Evolutionary conservation across 352 stramenopile species (phyloP).

Genomic region (Phytophthora hybrid): DNA sequence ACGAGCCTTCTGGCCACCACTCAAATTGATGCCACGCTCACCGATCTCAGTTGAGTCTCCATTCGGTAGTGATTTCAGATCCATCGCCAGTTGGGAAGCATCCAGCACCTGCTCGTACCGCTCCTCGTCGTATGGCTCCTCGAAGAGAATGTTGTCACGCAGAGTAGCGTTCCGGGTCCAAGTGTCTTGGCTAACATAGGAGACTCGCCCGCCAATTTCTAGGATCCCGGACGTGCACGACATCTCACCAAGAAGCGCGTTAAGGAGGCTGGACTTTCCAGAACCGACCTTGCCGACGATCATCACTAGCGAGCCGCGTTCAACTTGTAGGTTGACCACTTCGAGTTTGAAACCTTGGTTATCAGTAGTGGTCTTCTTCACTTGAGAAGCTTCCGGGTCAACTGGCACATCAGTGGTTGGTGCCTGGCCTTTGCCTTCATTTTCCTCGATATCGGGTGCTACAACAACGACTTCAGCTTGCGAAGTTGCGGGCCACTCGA

Average conservation of each 20-base stretch:
- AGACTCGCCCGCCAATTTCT: slow-evolving; percentile 40
- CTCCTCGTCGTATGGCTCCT: slow-evolving; percentile 41
- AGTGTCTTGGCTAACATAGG: slow-evolving; percentile 91
- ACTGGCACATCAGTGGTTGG: background rate
- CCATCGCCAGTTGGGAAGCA: slow-evolving; percentile 45
- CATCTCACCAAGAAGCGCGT: slow-evolving; percentile 65
- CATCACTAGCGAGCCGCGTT: slow-evolving; percentile 61
- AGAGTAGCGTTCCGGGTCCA: slow-evolving; percentile 94
- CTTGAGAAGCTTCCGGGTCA: background rate
- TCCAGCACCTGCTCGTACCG: slow-evolving; percentile 50
- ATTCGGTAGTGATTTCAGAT: slow-evolving; percentile 55
- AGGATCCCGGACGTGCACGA: slow-evolving; percentile 28
- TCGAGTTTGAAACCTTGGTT: slow-evolving; percentile 34
- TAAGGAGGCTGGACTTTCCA: slow-evolving; percentile 68
- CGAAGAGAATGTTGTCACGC: slow-evolving; percentile 93
- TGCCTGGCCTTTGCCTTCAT: background rate
- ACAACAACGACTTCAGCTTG: slow-evolving; percentile 39
- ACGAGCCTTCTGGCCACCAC: slow-evolving; percentile 25
- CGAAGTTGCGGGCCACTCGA: slow-evolving; percentile 36
- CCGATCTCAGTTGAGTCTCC: slow-evolving; percentile 70
- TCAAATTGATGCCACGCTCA: slow-evolving; percentile 51
- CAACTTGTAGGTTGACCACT: slow-evolving; percentile 65
- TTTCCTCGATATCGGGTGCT: background rate
- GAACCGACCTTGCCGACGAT: slow-evolving; percentile 61
- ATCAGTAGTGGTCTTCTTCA: background rate